A percentile compares a stretch with the other conserved stretches of the same genome.
These are phyloP conservation scores for Pseudozyma tsukubaensis DNA, from an alignment of 1,284 basidiomycete species.

Conservation along the genomic window DNA sequence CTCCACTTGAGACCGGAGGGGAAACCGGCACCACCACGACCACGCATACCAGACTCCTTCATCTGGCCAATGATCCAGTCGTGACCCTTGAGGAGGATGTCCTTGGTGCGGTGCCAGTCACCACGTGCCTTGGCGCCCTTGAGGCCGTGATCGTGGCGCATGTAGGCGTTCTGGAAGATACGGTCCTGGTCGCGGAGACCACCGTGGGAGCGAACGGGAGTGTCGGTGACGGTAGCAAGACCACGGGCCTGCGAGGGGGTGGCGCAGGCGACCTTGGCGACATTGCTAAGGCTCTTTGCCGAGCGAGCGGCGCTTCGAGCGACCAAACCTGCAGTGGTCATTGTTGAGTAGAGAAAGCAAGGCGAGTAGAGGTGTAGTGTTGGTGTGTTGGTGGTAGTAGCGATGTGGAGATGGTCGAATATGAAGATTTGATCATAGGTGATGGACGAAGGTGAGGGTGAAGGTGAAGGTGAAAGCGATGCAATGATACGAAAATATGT, in stretches of 20 bases:
- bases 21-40: slow-evolving; percentile 96
- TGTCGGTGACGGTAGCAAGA: slow-evolving; percentile 66
- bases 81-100: slow-evolving; percentile 93
- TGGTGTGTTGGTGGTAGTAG: background rate
- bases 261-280: slow-evolving; percentile 47
- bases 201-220: slow-evolving; percentile 63
- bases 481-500: slow-evolving; percentile 1
- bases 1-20: slow-evolving; percentile 95
- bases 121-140: slow-evolving; percentile 79
- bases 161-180: slow-evolving; percentile 69
- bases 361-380: background rate
- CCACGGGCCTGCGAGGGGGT: slow-evolving; percentile 53
- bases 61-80: slow-evolving; percentile 96
- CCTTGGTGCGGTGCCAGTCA: slow-evolving; percentile 98
- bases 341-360: background rate
- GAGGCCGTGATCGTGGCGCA: slow-evolving; percentile 66
- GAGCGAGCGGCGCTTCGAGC: slow-evolving; percentile 53
- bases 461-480: background rate
- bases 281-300: slow-evolving; percentile 42
- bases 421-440: background rate
- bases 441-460: background rate
- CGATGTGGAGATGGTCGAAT: background rate
- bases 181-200: slow-evolving; percentile 68
- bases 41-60: slow-evolving; percentile 94
- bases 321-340: slow-evolving; percentile 32